Percentiles rank a stretch among this genome's conserved stretches.
phyloP scores from a whole-genome alignment of 306 rosid species.

The Medicago lupulina region DNA sequence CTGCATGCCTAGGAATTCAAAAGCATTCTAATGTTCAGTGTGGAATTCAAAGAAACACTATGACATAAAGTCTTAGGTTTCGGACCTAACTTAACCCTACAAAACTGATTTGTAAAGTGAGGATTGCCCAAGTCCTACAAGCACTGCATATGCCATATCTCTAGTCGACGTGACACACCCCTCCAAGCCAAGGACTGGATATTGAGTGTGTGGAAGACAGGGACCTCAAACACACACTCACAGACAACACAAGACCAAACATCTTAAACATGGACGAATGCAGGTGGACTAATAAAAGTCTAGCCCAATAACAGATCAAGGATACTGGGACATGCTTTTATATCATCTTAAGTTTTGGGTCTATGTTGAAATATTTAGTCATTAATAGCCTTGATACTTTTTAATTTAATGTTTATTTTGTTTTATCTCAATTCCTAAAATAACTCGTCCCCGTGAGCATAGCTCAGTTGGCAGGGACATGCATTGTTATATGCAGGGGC shows the following conservation, averaged over 20 bases:
- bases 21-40: conserved; percentile 5
- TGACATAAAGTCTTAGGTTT: conserved; percentile 3
- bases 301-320: not conserved
- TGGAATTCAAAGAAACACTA: not conserved
- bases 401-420: no score
- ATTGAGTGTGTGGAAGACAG: not conserved
- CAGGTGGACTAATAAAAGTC: not conserved
- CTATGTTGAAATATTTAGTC: not conserved
- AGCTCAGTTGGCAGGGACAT: no score
- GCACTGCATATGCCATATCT: not conserved
- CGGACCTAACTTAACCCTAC: not conserved
- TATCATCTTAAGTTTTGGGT: not conserved
- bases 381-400: not conserved
- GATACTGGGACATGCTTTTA: not conserved
- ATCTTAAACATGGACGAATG: not conserved
- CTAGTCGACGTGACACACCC: not conserved
- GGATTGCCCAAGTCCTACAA: not conserved
- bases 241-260: not conserved
- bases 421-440: not conserved
- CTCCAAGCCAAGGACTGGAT: not conserved
- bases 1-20: conserved; percentile 17
- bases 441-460: no score
- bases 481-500: no score
- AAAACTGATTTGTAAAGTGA: not conserved
- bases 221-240: not conserved